Evolutionary conservation across 2,329 filamentous ascomycete species (phyloP).

Genomic region (Sarocladiaceae sp.): DNA sequence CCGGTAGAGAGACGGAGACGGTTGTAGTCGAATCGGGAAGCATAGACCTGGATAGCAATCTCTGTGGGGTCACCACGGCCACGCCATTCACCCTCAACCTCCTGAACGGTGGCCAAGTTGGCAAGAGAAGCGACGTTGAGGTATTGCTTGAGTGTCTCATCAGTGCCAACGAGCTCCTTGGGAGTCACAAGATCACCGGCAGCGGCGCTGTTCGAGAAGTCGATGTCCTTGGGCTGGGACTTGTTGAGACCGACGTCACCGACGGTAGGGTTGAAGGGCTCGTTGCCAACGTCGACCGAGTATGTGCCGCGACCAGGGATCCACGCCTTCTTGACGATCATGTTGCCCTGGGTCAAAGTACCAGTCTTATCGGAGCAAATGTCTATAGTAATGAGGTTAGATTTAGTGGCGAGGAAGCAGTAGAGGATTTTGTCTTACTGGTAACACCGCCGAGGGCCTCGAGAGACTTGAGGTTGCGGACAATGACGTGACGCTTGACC

Average conservation of each 20-base stretch:
- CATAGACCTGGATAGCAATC: conserved; percentile 69
- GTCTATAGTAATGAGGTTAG: conserved; percentile 17
- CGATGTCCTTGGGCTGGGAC: conserved; percentile 34
- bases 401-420: not conserved
- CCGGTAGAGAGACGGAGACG: conserved; percentile 46
- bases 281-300: conserved; percentile 48
- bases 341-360: conserved; percentile 59
- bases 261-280: conserved; percentile 53
- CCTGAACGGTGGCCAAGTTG: conserved; percentile 47
- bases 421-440: conserved; percentile 8
- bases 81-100: conserved; percentile 46
- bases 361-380: conserved; percentile 55
- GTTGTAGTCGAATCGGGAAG: conserved; percentile 61
- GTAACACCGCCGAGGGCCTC: conserved; percentile 61
- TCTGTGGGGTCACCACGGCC: conserved; percentile 65
- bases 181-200: conserved; percentile 19
- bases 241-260: conserved; percentile 41
- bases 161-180: conserved; percentile 36
- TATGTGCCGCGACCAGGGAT: conserved; percentile 54
- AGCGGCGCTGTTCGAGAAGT: conserved; percentile 26
- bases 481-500: conserved; percentile 49
- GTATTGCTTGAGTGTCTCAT: conserved; percentile 42
- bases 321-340: conserved; percentile 59
- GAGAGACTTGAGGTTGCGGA: conserved; percentile 46
- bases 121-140: conserved; percentile 56